Evolutionary conservation across 2,329 filamentous ascomycete species (phyloP).

Genomic region (Monilinia fructicola): DNA sequence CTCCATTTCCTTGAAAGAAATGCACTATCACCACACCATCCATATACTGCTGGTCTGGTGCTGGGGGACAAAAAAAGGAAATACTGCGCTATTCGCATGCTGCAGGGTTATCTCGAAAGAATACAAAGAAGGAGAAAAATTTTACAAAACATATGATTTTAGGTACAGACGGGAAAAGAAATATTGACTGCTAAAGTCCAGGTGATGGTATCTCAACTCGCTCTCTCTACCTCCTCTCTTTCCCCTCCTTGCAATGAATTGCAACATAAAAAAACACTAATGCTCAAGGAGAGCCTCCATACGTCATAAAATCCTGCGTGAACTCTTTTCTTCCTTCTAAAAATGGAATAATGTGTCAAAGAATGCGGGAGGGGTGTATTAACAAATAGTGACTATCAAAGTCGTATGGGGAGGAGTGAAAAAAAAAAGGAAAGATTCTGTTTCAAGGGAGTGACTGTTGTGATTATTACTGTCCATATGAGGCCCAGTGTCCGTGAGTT

Average conservation of each 20-base stretch:
- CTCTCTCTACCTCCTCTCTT: neutral
- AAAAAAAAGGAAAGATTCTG: slow-evolving; percentile 8
- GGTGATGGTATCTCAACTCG: slow-evolving; percentile 19
- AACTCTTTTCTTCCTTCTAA: slow-evolving; percentile 5
- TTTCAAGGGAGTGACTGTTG: slow-evolving; percentile 14
- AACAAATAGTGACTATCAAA: slow-evolving; percentile 21
- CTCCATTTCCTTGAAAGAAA: slow-evolving; percentile 2
- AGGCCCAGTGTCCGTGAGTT: slow-evolving; percentile 35
- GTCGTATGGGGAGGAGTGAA: neutral
- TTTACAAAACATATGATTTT: slow-evolving; percentile 22
- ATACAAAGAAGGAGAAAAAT: neutral
- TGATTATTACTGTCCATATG: slow-evolving; percentile 32
- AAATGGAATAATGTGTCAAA: slow-evolving; percentile 4
- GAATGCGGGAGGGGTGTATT: slow-evolving; percentile 9
- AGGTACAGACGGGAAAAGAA: slow-evolving; percentile 11
- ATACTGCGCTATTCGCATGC: slow-evolving; percentile 16
- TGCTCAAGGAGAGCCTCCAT: slow-evolving; percentile 10
- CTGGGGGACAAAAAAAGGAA: neutral
- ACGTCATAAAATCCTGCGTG: slow-evolving; percentile 20
- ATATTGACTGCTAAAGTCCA: slow-evolving; percentile 18
- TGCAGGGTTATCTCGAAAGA: slow-evolving; percentile 7
- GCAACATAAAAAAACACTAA: slow-evolving; percentile 13
- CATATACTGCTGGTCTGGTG: slow-evolving; percentile 4
- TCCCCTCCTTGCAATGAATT: neutral
- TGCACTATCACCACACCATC: slow-evolving; percentile 1